Evolutionary conservation across 106 monocot genomes (phyloP).

Genomic region (Alisma plantagoaquatica): DNA sequence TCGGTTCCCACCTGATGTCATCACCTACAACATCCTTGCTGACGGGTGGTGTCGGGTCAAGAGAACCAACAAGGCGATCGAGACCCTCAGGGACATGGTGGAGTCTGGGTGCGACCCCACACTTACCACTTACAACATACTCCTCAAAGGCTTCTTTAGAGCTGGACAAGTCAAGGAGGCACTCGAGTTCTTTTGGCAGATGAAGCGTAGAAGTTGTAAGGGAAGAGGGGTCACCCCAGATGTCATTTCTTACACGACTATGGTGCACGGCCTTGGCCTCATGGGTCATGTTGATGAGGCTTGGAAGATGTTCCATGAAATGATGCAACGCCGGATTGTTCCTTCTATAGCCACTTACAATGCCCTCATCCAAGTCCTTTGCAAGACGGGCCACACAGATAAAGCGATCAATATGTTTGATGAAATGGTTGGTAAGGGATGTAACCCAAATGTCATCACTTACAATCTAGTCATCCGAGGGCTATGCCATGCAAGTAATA

Average conservation of each 20-base stretch:
- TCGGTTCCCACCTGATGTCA: slow-evolving; percentile 43
- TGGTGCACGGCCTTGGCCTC: slow-evolving; percentile 72
- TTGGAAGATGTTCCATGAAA: slow-evolving; percentile 70
- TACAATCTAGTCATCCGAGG: slow-evolving; percentile 69
- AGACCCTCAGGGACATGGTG: slow-evolving; percentile 62
- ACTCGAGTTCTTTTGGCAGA: slow-evolving; percentile 55
- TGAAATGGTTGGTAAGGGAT: slow-evolving; percentile 57
- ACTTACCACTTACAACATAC: slow-evolving; percentile 59
- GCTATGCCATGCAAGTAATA: slow-evolving; percentile 56
- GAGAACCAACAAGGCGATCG: slow-evolving; percentile 43
- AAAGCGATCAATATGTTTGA: slow-evolving; percentile 63
- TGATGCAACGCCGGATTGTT: slow-evolving; percentile 39
- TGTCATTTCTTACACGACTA: slow-evolving; percentile 73
- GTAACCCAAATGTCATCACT: slow-evolving; percentile 47
- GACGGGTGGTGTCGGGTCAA: slow-evolving; percentile 83
- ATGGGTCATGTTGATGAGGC: slow-evolving; percentile 45
- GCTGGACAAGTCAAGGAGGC: slow-evolving; percentile 50
- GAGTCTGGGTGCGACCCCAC: slow-evolving; percentile 56
- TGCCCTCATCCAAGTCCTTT: slow-evolving; percentile 74
- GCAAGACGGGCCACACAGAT: slow-evolving; percentile 52
- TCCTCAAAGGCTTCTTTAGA: slow-evolving; percentile 76
- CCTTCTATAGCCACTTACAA: slow-evolving; percentile 75
- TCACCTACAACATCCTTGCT: slow-evolving; percentile 74
- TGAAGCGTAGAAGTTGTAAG: slow-evolving; percentile 58
- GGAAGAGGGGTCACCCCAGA: slow-evolving; percentile 35